Percentiles rank a stretch among this genome's conserved stretches.
These are phyloP conservation scores for Heterobasidion irregulare DNA, from an alignment of 1,284 basidiomycete species.

Conservation along the genomic window DNA sequence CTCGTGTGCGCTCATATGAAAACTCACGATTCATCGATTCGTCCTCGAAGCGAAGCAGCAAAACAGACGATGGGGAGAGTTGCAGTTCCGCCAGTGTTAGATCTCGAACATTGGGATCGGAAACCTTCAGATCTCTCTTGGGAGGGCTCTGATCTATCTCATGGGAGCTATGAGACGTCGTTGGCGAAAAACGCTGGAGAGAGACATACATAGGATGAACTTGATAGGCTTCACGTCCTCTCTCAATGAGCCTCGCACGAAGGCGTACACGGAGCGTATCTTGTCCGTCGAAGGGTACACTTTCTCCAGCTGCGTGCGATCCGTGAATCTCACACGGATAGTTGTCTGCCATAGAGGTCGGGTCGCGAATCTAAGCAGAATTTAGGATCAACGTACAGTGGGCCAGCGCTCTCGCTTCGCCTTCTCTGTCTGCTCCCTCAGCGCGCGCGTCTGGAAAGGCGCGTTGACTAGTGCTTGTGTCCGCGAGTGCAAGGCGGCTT, in stretches of 20 bases:
- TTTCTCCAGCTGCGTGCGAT: slow-evolving; percentile 78
- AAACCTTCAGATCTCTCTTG: slow-evolving; percentile 72
- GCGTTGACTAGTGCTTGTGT: slow-evolving; percentile 67
- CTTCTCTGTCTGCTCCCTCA: slow-evolving; percentile 59
- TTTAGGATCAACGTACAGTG: slow-evolving; percentile 31
- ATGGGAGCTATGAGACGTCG: not conserved
- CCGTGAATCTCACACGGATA: slow-evolving; percentile 75
- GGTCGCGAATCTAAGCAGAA: not conserved
- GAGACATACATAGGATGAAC: slow-evolving; percentile 69
- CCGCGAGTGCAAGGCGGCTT: slow-evolving; percentile 52
- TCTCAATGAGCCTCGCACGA: slow-evolving; percentile 65
- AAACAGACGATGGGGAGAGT: slow-evolving; percentile 72
- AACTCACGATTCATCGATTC: slow-evolving; percentile 59
- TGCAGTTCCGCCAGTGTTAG: slow-evolving; percentile 63
- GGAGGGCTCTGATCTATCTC: slow-evolving; percentile 70
- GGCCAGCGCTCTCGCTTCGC: slow-evolving; percentile 64
- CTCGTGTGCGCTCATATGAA: not conserved
- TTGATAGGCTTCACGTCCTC: slow-evolving; percentile 69
- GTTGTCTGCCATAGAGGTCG: slow-evolving; percentile 45
- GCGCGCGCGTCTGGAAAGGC: slow-evolving; percentile 64
- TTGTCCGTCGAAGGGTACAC: slow-evolving; percentile 68
- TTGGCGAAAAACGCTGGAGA: not conserved
- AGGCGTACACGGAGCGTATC: slow-evolving; percentile 75
- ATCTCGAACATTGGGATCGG: slow-evolving; percentile 62
- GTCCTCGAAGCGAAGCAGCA: slow-evolving; percentile 71